These are phyloP conservation scores for Chrysosporium keratinophilum DNA, from an alignment of 2,329 filamentous ascomycete genomes.

Conservation along the genomic window DNA sequence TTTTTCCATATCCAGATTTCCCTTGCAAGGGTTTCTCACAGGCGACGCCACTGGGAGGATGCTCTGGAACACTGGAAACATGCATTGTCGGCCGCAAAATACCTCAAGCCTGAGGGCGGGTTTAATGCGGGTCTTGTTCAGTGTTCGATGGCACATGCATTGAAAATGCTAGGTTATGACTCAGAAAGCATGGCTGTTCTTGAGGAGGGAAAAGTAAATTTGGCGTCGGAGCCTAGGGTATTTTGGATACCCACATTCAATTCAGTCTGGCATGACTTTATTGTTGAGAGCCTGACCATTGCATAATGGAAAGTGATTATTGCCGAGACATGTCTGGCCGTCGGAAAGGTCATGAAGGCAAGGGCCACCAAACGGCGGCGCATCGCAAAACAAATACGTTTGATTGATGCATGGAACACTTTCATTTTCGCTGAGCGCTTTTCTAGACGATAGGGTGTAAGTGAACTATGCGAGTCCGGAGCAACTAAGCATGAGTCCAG, in stretches of 20 bases:
- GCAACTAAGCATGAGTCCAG: no score
- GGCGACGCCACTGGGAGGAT: constrained; percentile 4
- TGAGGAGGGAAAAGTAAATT: neutral
- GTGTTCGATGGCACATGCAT: constrained; percentile 14
- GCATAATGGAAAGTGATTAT: no score
- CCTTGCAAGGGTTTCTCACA: constrained; percentile 9
- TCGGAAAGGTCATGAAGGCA: no score
- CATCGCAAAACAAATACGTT: no score
- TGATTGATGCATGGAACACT: no score
- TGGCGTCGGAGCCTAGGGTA: neutral
- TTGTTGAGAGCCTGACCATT: neutral
- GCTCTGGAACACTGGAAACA: constrained; percentile 5
- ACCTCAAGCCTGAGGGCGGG: neutral
- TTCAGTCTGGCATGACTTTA: neutral
- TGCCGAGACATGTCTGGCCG: no score
- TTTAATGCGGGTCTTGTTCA: constrained; percentile 14
- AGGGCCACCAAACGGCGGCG: no score
- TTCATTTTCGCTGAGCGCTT: no score
- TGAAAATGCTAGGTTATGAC: neutral
- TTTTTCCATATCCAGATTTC: neutral
- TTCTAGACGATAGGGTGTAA: no score
- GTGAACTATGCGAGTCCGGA: no score
- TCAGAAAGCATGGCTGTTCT: neutral
- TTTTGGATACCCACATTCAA: neutral
- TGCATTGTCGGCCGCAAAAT: neutral